Conservation (phyloP, 2,329 filamentous ascomycete species). For the Sclerotinia subarctica region DNA sequence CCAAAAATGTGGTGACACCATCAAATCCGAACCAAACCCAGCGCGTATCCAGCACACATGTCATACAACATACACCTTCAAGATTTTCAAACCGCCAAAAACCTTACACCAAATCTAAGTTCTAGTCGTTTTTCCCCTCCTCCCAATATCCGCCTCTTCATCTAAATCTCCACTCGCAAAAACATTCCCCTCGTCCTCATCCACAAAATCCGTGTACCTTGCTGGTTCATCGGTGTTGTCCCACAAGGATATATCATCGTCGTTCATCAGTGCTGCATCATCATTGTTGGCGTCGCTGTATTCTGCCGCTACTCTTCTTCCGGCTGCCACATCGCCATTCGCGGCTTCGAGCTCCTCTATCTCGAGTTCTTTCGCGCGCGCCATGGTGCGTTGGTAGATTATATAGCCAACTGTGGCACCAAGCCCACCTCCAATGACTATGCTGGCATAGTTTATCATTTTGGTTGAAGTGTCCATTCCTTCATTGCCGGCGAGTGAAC, state of each 20-base stretch:
- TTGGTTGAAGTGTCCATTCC: constrained; percentile 79
- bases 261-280: constrained; percentile 35
- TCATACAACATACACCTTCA: constrained; percentile 9
- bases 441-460: constrained; percentile 78
- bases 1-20: constrained; percentile 8
- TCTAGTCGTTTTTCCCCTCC: constrained; percentile 17
- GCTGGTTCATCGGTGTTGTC: constrained; percentile 29
- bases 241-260: constrained; percentile 40
- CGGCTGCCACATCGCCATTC: constrained; percentile 16
- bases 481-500: constrained; percentile 74
- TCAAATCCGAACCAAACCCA: constrained; percentile 3
- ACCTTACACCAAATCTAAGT: background rate
- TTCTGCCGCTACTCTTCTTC: constrained; percentile 11
- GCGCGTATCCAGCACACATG: constrained; percentile 3
- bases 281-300: constrained; percentile 32
- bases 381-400: constrained; percentile 74
- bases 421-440: constrained; percentile 66
- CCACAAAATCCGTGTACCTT: constrained; percentile 35
- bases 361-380: constrained; percentile 56
- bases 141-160: constrained; percentile 19
- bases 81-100: background rate
- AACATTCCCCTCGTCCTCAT: constrained; percentile 33
- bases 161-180: constrained; percentile 32
- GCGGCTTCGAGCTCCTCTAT: constrained; percentile 34
- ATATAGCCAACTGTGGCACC: constrained; percentile 76